Evolutionary conservation across 306 rosid species (phyloP), one percentile per base, ranked within the genome.

Genomic region (Begonia loranthoides): DNA sequence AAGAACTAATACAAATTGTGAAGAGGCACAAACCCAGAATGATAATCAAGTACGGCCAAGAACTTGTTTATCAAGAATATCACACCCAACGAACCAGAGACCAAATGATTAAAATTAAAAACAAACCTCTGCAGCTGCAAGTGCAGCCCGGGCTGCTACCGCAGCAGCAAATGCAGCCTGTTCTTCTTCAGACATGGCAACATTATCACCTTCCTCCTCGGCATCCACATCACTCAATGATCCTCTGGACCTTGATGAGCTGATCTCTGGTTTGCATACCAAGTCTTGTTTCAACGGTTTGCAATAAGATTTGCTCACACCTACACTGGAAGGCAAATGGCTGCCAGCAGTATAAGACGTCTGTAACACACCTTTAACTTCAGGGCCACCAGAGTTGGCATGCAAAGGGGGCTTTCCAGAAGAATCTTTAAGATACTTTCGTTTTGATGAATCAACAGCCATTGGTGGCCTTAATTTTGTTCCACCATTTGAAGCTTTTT

Each of bases 101-200:
- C 40, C 39, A 43, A 57, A 14, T 39, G 49, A 63, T 53, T 53
- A 15, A 33, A 47, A 53, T 28, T 28, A 59, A 61, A 59, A 52
- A 69, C 83, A 78, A 67, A 92, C 99, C 99, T 83, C 72, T 41
- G 88, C 96, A 81, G 96, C 96, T 62, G 96, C 99, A 75, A 80
- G 67, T 36, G 96, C 99, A 24, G 89, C 80, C 47, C 86, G 94
- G 58, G 99, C 99, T 61, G 87, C 93, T 78, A 86, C 96, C 53
- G 96, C 99, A 53, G 89, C 99, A 61, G 89, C 93, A 56, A 92
- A 53, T 40, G 99, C 99, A 71, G 94, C 83, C 68, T 59, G 76
- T 74, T 92, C 99, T 77, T 84, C 96, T 75, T 92, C 84, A 16
- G 96, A 74, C 79, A 87, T 66, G 47, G 52, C 66, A 65, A 38